A percentile compares a stretch with the other conserved stretches of the same genome.
phyloP scores from a whole-genome alignment of 768 basidiomycete genomes.

The Kwoniella europaea region DNA sequence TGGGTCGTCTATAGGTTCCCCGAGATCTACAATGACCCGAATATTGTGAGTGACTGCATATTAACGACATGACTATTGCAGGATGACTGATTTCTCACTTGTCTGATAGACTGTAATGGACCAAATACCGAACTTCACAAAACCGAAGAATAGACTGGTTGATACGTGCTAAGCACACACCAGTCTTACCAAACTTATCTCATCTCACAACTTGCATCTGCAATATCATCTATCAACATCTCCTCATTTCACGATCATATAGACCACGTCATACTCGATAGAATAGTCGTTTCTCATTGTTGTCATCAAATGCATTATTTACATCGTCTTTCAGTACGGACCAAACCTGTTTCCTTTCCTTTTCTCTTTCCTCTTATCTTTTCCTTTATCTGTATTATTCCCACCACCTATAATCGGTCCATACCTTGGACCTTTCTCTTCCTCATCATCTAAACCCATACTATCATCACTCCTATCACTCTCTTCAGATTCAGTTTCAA shows the following conservation, averaged over 20 bases:
- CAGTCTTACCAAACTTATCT: neutral
- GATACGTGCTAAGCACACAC: slow-evolving; percentile 39
- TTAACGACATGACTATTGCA: neutral
- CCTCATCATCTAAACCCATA: slow-evolving; percentile 25
- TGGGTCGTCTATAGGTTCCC: slow-evolving; percentile 27
- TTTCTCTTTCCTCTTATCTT: slow-evolving; percentile 26
- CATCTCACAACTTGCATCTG: too few species aligned
- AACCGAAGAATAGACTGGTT: slow-evolving; percentile 48
- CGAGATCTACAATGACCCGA: slow-evolving; percentile 51
- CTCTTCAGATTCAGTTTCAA: slow-evolving; percentile 37
- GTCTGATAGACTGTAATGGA: slow-evolving; percentile 39
- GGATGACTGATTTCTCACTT: neutral
- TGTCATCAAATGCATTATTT: slow-evolving; percentile 15
- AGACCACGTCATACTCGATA: neutral
- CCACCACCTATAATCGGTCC: slow-evolving; percentile 31
- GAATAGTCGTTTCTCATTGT: neutral
- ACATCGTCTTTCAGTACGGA: slow-evolving; percentile 15
- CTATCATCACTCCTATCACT: slow-evolving; percentile 22
- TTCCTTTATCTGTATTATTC: slow-evolving; percentile 1
- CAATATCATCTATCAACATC: neutral
- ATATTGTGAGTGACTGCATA: slow-evolving; percentile 46
- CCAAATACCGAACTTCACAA: slow-evolving; percentile 34
- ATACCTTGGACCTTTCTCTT: slow-evolving; percentile 24
- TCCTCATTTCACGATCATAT: neutral
- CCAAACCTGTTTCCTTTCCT: slow-evolving; percentile 23